Base-by-base conservation (phyloP, 2,329 filamentous ascomycete genomes). In the Macrophomina tecta region DNA sequence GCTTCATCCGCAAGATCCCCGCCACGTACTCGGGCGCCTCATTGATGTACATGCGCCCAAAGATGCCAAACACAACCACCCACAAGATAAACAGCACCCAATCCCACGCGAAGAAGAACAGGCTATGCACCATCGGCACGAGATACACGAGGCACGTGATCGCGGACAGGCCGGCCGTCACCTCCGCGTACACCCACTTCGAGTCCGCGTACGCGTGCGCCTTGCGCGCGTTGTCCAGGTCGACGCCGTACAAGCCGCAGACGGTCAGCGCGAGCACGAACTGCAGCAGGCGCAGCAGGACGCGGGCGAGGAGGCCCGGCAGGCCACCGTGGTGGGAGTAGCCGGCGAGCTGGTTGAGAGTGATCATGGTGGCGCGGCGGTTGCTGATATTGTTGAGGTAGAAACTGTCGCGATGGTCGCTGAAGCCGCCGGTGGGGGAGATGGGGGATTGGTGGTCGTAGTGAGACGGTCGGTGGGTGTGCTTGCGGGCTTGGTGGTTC, bases 31-130 rank as follows among this genome's bases (percentile, higher is more conserved):
- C 83, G 0, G 89, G 77, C 67, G 92, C 77, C 73, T 89, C 89
- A 64, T 86, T 79, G 75, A 97, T 91, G 82, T 90, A 97, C 84
- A 94, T 87, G 72, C 85, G 88, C 64, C 89, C 93, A 76, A 97
- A 97, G 68, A 95, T 82, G 18, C 92, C 93, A 76, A 97, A 97
- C 5, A 95, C 83, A 1, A 89, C 87, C 68, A 93, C 87, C 90
- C 92, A 97, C 36, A 96, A 85, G 69, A 95, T 82, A 72, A 42
- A 48, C 9, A 61, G 40, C 40, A 65, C 46, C 66, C 63, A 80
- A 77, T 93, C 90, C 89, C 91, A 93, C 61, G 83, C 79, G 74
- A 91, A 91, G 64, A 87, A 80, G 56, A 62, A 53, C 4, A 53
- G 48, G 46, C 74, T 78, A 69, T 82, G 81, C 73, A 76, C 46